Percentiles rank a stretch among this genome's conserved stretches.
These are phyloP conservation scores for Acrocalymma vagum DNA, from an alignment of 2,329 filamentous ascomycete genomes.

Conservation along the genomic window DNA sequence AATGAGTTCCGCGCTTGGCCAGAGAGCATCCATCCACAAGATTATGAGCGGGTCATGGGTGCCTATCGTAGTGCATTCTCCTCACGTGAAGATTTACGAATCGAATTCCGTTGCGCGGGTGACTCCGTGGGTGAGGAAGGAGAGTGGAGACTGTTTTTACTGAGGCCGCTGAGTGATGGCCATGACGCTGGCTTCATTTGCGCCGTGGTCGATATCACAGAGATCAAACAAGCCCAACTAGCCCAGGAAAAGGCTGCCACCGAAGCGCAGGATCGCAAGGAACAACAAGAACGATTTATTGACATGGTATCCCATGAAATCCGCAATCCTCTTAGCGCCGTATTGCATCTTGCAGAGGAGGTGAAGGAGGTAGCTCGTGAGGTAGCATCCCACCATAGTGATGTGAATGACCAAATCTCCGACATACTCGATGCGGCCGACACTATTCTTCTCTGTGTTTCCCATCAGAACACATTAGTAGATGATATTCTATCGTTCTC, in stretches of 20 bases:
- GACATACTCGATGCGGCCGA: conserved; percentile 46
- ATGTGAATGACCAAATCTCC: conserved; percentile 28
- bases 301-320: conserved; percentile 56
- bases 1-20: conserved; percentile 56
- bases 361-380: conserved; percentile 46
- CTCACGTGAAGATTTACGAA: conserved; percentile 46
- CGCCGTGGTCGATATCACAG: conserved; percentile 56
- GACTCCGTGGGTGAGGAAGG: conserved; percentile 37
- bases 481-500: conserved; percentile 58
- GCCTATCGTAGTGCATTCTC: conserved; percentile 54
- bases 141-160: conserved; percentile 53
- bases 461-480: conserved; percentile 55
- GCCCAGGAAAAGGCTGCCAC: conserved; percentile 52
- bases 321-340: conserved; percentile 47
- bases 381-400: conserved; percentile 22
- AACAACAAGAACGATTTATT: conserved; percentile 57
- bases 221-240: conserved; percentile 54
- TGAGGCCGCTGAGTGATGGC: conserved; percentile 53
- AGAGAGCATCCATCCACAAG: conserved; percentile 54
- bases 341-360: conserved; percentile 55
- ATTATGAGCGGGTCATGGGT: conserved; percentile 55
- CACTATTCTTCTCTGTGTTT: conserved; percentile 54
- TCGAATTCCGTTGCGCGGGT: conserved; percentile 53
- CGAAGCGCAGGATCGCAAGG: conserved; percentile 53
- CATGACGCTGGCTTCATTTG: conserved; percentile 56